Base-by-base conservation (phyloP, 176 grass and related monocot species). In the Musa schizocarpa region DNA sequence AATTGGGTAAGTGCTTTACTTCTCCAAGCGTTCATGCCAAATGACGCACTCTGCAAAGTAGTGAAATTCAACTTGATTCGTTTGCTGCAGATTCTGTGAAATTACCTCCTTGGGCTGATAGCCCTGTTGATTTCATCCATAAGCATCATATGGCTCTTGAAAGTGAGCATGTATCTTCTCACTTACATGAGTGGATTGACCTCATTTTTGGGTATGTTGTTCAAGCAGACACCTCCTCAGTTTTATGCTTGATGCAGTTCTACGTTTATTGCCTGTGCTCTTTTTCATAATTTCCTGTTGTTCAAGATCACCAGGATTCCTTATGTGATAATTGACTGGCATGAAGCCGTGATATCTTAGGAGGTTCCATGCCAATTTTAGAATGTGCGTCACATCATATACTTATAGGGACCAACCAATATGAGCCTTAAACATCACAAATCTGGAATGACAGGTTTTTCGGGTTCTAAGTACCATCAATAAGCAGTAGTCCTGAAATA, bases 171-270 rank as follows among this genome's bases (percentile, higher is more conserved):
- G 90, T 93, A 22, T 98, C 95, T 17, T 69, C 88, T 80, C 82
- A 82, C 87, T 86, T 98, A 65, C 83, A 98, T 84, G 88, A 93
- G 75, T 98, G 95, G 95, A 91, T 98, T 14, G 95, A 98, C 80
- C 84, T 98, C 65, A 98, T 98, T 82, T 98, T 98, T 79, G 95
- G 95, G 90, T 98, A 98, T 69, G 73, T 51, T 11, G 51, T 71
- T n/a, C 69, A 54, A 53, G 14, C 54, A 23, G 34, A 43, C 34
- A 43, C 34, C 9, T 17, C 7, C 26, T 27, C 13, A 16, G 52
- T 56, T 54, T 27, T 22, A 34, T 7, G n/a, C 59, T 24, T 11
- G 11, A 14, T 22, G 51, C 24, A 65, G 12, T 76, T 20, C 19
- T 72, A 24, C 20, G 9, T 14, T 50, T 48, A 10, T 6, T n/a